Conservation (phyloP, 2,329 filamentous ascomycete genomes). For the Pezicula carpinea region DNA sequence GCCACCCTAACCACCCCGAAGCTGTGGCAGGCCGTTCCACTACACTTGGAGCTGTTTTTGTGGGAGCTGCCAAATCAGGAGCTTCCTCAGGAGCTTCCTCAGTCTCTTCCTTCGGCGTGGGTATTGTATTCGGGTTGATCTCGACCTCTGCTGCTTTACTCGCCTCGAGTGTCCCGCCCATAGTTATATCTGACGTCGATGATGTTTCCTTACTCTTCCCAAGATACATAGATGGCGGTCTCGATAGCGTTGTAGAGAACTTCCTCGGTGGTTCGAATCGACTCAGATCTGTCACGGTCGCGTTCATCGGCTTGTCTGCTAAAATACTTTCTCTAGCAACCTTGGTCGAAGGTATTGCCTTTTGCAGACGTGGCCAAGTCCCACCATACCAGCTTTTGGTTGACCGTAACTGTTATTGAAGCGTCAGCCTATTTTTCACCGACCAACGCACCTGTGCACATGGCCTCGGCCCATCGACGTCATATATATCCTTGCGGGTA, state of each 20-base stretch:
- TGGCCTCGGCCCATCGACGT: background rate
- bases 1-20: slow-evolving; percentile 53
- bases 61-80: background rate
- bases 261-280: slow-evolving; percentile 22
- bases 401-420: background rate
- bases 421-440: slow-evolving; percentile 7
- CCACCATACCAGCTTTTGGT: slow-evolving; percentile 52
- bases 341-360: slow-evolving; percentile 55
- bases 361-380: slow-evolving; percentile 48
- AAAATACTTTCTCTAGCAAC: slow-evolving; percentile 57
- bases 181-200: slow-evolving; percentile 21
- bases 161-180: slow-evolving; percentile 17
- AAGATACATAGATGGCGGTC: slow-evolving; percentile 27
- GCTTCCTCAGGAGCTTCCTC: background rate
- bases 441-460: background rate
- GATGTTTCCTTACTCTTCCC: slow-evolving; percentile 29
- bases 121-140: slow-evolving; percentile 1
- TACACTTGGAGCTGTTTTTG: background rate
- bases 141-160: background rate
- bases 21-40: slow-evolving; percentile 25
- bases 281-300: slow-evolving; percentile 20
- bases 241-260: slow-evolving; percentile 9
- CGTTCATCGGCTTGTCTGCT: slow-evolving; percentile 36
- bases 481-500: background rate
- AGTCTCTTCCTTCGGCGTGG: background rate